Percentiles rank a stretch among this genome's conserved stretches.
phyloP scores from a whole-genome alignment of 2,329 filamentous ascomycete species.

The Botrytis tulipae region DNA sequence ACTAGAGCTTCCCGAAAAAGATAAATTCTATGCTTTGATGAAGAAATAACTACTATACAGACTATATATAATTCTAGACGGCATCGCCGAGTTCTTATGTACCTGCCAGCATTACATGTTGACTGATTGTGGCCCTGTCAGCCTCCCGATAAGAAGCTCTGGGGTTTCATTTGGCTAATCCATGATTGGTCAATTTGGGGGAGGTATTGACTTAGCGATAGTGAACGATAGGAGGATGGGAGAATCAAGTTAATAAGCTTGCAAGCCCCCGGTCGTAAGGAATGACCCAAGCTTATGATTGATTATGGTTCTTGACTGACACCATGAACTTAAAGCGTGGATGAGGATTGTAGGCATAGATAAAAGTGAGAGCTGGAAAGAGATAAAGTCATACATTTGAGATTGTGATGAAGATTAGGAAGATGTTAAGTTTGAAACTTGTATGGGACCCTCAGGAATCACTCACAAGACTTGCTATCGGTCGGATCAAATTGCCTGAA shows the following conservation, averaged over 20 bases:
- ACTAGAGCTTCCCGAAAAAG: not conserved
- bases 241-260: not conserved
- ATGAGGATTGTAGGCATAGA: not conserved
- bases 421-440: not conserved
- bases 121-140: constrained; percentile 15
- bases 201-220: constrained; percentile 13
- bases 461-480: not conserved
- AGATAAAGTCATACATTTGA: not conserved
- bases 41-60: not conserved
- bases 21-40: not conserved
- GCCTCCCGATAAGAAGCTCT: constrained; percentile 20
- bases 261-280: not conserved
- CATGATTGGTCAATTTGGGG: constrained; percentile 8
- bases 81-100: constrained; percentile 18
- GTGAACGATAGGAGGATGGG: not conserved
- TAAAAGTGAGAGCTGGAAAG: not conserved
- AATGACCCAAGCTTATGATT: not conserved
- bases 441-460: not conserved
- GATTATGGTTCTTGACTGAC: not conserved
- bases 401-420: not conserved
- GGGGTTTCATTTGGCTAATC: not conserved
- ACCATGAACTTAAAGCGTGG: not conserved
- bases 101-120: not conserved
- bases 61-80: not conserved
- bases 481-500: not conserved